These are phyloP conservation scores for Apiospora phragmitis DNA, from an alignment of 2,329 filamentous ascomycete genomes.

Conservation along the genomic window DNA sequence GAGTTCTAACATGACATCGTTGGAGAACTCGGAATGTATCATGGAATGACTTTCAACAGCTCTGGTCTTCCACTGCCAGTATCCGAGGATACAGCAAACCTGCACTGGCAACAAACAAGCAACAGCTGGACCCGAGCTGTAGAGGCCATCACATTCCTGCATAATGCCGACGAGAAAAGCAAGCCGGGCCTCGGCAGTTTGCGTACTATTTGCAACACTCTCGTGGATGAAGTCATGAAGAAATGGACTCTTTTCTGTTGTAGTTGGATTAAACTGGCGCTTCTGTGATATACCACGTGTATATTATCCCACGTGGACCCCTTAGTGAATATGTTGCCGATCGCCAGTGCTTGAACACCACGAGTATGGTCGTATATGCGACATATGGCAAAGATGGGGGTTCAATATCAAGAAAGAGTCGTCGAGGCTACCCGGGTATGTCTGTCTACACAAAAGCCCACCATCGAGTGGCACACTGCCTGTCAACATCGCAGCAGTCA, in stretches of 20 bases:
- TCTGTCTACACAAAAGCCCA: neutral
- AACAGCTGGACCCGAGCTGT: neutral
- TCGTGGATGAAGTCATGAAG: no score
- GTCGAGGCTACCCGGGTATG: neutral
- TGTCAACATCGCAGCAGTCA: neutral
- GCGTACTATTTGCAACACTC: neutral
- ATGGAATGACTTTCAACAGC: neutral
- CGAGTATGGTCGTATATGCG: neutral
- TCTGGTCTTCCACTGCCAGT: neutral
- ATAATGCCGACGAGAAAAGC: neutral
- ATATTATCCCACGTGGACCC: neutral
- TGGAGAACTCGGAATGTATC: neutral
- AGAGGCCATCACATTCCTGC: neutral
- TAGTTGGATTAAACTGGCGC: neutral
- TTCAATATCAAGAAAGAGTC: neutral
- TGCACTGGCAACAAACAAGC: neutral
- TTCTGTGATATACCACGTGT: neutral
- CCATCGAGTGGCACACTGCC: neutral
- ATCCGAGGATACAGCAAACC: neutral
- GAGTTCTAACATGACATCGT: neutral
- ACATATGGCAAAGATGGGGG: neutral
- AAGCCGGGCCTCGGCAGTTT: neutral
- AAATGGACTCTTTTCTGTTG: no score
- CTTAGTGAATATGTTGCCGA: neutral
- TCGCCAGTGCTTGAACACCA: neutral